Base-by-base conservation (phyloP, 148 eudicot genomes). In the Chenopodium formosanum region DNA sequence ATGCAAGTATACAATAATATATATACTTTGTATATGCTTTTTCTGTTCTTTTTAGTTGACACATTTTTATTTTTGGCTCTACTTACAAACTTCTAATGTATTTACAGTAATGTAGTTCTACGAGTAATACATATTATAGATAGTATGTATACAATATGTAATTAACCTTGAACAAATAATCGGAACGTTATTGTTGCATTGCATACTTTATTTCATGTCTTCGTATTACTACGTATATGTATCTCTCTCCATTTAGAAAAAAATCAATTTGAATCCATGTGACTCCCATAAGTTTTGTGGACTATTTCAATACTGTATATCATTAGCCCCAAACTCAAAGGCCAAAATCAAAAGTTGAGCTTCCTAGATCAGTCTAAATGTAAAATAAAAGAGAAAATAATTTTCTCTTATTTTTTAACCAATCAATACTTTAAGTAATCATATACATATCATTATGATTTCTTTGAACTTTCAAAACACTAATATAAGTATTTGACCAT, bases 311-410 rank as follows among this genome's bases (percentile, higher is more conserved):
- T 40, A 32, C 34, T 32, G 20, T 47, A 58, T 70, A 81, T 81
- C 81, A 80, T 79, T 62, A 80, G 6, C 29, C 56, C 84, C 87
- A 81, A 65, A 48, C 82, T 81, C 87, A 72, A 81, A 64, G 84
- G 84, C 29, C 76, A 85, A 31, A 81, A 84, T 65, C 69, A 77
- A 81, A 81, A 81, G 84, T 70, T 58, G 68, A 77, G 29, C 23
- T 68, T 76, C 72, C 75, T 78, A 53, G 14, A 47, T 47, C 10
- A n/a, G 23, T 53, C 14, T 29, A n/a, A 8, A 50, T 25, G 53
- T 50, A 77, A 52, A 77, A 9, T 40, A 37, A 40, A 58, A 58
- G 22, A 58, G n/a, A n/a, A 17, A 64, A 34, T 0, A 50, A 50
- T 7, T 11, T 63, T 0, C 63, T 70, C 46, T 22, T 22, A 22